These are phyloP conservation scores for Metschnikowia peoriensis DNA, from an alignment of 805 yeast genomes.

Conservation along the genomic window DNA sequence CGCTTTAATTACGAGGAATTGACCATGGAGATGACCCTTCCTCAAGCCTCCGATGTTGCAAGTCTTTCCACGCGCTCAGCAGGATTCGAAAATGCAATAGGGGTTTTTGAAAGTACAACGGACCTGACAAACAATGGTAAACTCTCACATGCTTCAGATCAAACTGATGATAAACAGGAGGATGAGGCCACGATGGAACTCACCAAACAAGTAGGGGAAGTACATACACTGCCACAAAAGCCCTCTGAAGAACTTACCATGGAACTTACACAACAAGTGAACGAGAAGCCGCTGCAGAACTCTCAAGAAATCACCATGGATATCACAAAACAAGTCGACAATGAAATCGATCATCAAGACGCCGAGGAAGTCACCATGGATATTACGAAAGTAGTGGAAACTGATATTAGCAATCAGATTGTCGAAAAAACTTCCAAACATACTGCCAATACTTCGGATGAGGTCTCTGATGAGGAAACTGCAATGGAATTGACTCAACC, in stretches of 20 bases:
- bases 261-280: slow-evolving; percentile 26
- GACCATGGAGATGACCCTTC: slow-evolving; percentile 13
- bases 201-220: slow-evolving; percentile 18
- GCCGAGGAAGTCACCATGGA: background rate
- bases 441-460: background rate
- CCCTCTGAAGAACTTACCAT: slow-evolving; percentile 16
- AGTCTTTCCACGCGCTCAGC: background rate
- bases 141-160: background rate
- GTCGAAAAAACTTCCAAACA: background rate
- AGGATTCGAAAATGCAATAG: background rate
- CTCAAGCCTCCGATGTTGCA: background rate
- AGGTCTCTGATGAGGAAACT: slow-evolving; percentile 1
- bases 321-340: background rate
- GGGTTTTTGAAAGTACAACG: background rate
- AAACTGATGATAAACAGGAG: background rate
- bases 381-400: background rate
- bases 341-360: background rate
- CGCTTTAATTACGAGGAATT: slow-evolving; percentile 3
- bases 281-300: background rate
- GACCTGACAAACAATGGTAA: background rate
- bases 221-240: background rate
- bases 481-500: slow-evolving; percentile 15
- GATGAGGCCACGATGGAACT: slow-evolving; percentile 24
- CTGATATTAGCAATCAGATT: no score
- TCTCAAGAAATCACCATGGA: background rate